Evolutionary conservation across 148 eudicot genomes (phyloP).

Genomic region (Silene latifolia): DNA sequence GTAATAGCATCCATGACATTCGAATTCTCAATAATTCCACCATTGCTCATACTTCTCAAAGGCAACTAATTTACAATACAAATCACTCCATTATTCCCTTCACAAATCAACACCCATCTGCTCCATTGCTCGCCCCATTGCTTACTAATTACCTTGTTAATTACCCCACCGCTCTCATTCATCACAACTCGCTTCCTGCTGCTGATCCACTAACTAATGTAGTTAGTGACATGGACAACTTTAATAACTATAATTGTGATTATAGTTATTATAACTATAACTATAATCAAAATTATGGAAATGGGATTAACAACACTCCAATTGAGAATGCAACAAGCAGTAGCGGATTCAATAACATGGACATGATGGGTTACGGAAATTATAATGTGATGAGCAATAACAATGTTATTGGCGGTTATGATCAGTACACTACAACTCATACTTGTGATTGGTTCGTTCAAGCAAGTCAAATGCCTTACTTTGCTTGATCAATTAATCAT

Average conservation of each 20-base stretch:
- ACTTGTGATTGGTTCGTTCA: not conserved
- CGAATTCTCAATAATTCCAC: conserved; percentile 21
- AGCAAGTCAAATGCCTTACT: not conserved
- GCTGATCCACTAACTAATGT: not conserved
- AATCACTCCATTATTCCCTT: not conserved
- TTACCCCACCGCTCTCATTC: not conserved
- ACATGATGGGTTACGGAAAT: not conserved
- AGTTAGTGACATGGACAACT: not conserved
- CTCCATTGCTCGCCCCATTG: not conserved
- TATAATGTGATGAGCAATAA: not conserved
- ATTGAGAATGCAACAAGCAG: not conserved
- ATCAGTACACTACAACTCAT: not conserved
- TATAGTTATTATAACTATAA: not conserved
- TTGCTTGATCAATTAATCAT: not conserved
- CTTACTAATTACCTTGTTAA: not conserved
- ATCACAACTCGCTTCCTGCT: not conserved
- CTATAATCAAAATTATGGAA: not conserved
- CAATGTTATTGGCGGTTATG: not conserved
- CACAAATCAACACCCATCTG: not conserved
- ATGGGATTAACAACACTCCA: not conserved
- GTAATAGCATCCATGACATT: conserved; percentile 34
- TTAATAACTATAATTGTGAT: not conserved
- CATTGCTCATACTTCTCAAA: conserved; percentile 23
- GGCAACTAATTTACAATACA: conserved; percentile 14
- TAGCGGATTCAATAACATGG: not conserved